A percentile compares a stretch with the other conserved stretches of the same genome.
Conservation (phyloP, 129 eudicot genomes). For the Arctium lappa region DNA sequence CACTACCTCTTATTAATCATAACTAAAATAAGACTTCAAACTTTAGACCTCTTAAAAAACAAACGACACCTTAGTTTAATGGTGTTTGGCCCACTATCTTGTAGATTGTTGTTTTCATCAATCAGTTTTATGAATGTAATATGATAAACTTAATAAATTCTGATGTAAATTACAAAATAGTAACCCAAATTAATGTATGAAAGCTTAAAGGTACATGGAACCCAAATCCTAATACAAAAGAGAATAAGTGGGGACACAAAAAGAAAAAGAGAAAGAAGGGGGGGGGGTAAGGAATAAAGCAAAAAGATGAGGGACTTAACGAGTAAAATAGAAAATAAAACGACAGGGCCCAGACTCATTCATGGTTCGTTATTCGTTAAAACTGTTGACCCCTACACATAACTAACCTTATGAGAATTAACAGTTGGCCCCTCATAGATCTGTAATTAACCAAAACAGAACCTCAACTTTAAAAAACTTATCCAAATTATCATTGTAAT, state of each 20-base stretch:
- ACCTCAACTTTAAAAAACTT: not conserved
- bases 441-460: not conserved
- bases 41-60: no score
- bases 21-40: no score
- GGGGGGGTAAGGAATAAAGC: conserved; percentile 5
- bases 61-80: no score
- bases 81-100: no score
- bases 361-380: not conserved
- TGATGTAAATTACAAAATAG: not conserved
- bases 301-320: not conserved
- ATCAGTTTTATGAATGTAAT: no score
- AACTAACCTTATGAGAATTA: not conserved
- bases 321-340: not conserved
- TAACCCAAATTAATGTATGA: not conserved
- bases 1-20: no score
- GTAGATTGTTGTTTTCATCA: not conserved
- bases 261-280: not conserved
- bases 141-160: no score
- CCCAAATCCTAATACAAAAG: not conserved
- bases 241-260: not conserved
- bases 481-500: not conserved
- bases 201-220: not conserved
- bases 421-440: not conserved
- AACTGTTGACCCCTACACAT: not conserved
- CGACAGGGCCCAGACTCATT: not conserved